phyloP scores from a whole-genome alignment of 148 eudicot species.

The Drosera capensis region DNA sequence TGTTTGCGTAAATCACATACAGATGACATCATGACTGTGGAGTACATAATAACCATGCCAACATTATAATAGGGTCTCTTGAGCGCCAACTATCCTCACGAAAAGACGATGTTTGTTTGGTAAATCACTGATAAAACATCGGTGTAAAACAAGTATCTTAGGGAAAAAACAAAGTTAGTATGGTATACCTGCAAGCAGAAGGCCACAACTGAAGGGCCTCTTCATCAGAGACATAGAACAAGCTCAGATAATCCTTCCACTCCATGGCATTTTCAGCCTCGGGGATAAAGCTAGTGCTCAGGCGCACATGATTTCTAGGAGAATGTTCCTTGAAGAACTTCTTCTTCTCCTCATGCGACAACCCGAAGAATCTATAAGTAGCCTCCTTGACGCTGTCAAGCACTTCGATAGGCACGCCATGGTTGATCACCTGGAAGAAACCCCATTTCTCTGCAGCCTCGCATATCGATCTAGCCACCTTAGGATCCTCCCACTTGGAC shows the following conservation, averaged over 20 bases:
- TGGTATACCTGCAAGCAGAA: constrained; percentile 21
- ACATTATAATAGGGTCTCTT: no score
- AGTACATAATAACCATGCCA: no score
- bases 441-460: constrained; percentile 44
- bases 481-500: constrained; percentile 27
- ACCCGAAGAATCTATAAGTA: constrained; percentile 19
- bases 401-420: constrained; percentile 25
- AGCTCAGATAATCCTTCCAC: constrained; percentile 52
- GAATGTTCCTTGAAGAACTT: constrained; percentile 30
- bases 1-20: not conserved
- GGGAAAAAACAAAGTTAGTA: not conserved
- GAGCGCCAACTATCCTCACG: no score
- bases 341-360: constrained; percentile 28
- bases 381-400: constrained; percentile 28
- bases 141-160: not conserved
- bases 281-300: constrained; percentile 37
- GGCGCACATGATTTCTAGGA: constrained; percentile 27
- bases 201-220: constrained; percentile 41
- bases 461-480: constrained; percentile 19
- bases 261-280: constrained; percentile 38
- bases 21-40: no score
- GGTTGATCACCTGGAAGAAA: constrained; percentile 44
- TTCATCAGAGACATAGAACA: constrained; percentile 42
- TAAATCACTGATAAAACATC: not conserved
- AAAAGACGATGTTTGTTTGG: not conserved